A percentile compares a stretch with the other conserved stretches of the same genome.
These are phyloP conservation scores for Podaxis rugospora DNA, from an alignment of 768 basidiomycete species.

Conservation along the genomic window DNA sequence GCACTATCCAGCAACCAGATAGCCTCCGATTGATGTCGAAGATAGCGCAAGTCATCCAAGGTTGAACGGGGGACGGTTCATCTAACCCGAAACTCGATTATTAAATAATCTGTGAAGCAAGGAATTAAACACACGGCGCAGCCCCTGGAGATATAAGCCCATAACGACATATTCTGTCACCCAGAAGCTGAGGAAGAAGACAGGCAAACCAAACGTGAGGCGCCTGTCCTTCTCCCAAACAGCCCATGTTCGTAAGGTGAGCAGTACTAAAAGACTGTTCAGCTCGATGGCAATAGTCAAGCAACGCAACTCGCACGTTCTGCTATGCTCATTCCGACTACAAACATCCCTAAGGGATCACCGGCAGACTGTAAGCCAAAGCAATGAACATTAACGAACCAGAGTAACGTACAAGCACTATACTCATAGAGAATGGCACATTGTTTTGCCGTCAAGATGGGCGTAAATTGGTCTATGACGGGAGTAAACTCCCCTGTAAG, in stretches of 20 bases:
- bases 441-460: not conserved
- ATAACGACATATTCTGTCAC: not conserved
- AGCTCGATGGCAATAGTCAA: not conserved
- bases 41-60: not conserved
- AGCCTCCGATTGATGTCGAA: not conserved
- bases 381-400: not conserved
- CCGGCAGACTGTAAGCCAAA: too few relatives aligned
- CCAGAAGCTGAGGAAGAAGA: not conserved
- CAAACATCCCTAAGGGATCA: slow-evolving; percentile 1
- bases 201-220: not conserved
- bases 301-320: slow-evolving; percentile 1
- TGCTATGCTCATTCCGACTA: slow-evolving; percentile 4
- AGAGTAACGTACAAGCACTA: slow-evolving; percentile 8
- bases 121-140: not conserved
- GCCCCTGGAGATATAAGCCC: not conserved
- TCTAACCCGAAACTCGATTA: not conserved
- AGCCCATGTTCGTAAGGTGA: slow-evolving; percentile 13
- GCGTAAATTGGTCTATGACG: slow-evolving; percentile 4
- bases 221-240: slow-evolving; percentile 13
- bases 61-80: not conserved
- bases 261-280: slow-evolving; percentile 2
- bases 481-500: not conserved
- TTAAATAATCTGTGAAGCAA: not conserved
- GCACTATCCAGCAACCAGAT: slow-evolving; percentile 1
- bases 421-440: slow-evolving; percentile 4